Evolutionary conservation across 2,329 filamentous ascomycete genomes (phyloP), one percentile per base, ranked within the genome.

Genomic region (Microsporum canis): DNA sequence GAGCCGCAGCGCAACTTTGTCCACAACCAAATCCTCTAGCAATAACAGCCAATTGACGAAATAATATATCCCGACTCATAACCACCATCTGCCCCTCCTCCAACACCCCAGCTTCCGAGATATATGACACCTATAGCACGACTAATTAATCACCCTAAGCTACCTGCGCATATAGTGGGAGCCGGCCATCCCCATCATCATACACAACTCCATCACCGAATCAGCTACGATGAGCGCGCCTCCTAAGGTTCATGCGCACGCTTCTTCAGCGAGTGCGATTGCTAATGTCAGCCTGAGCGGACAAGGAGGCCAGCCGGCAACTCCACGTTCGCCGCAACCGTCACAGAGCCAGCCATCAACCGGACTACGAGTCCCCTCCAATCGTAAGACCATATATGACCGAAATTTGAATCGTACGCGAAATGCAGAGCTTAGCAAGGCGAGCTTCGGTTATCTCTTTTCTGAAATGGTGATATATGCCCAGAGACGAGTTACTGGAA

Each of bases 301-400:
- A n/a, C 43, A 34, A 10, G 57, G 43, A 51, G 41, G 41, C 12
- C 57, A 59, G 33, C 14, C 57, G 12, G 58, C 14, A 58, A 29
- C 33, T 10, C 38, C 17, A 36, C 41, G 29, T 3, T 47, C 57
- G 41, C 43, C 57, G 41, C 39, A 47, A 36, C 43, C 39, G 27
- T 51, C 57, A 39, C 59, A 62, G 60, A 63, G 49, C 34, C 51
- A 56, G 27, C 72, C 75, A 31, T 72, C 76, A 62, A 74, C 76
- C 3, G 73, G 88, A 31, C 85, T 99, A 64, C 88, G 91, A 67
- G 89, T 95, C 70, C 92, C 94, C 56, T 89, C 89, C 61, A 95
- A 86, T 74, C 90, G 91, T 78, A 97, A 97, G 79, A 96, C 91
- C 66, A 97, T 99, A 78, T 99, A 97, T 79, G 91, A 96, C 79